A percentile compares a stretch with the other conserved stretches of the same genome.
These are phyloP conservation scores for Verticillium nonalfalfae DNA, from an alignment of 2,329 filamentous ascomycete species.

Conservation along the genomic window DNA sequence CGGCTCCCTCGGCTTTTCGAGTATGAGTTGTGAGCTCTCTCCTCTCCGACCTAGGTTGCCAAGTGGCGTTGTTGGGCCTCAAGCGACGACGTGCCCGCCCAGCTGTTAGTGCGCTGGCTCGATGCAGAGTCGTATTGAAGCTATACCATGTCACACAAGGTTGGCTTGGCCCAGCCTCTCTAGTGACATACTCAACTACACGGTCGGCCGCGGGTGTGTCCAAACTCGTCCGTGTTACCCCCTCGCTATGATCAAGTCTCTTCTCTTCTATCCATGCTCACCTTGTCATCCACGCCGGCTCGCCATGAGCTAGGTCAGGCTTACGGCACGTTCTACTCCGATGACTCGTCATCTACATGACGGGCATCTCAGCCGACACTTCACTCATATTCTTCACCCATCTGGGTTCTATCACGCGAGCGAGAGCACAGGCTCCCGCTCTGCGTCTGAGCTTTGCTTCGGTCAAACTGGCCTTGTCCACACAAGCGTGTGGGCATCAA, in stretches of 20 bases:
- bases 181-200: background rate
- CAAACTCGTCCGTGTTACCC: background rate
- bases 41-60: slow-evolving; percentile 4
- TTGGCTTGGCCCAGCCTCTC: background rate
- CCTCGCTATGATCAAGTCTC: background rate
- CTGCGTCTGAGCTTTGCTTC: background rate
- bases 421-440: background rate
- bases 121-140: background rate
- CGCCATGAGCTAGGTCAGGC: background rate
- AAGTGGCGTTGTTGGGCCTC: background rate
- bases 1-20: background rate
- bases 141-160: background rate
- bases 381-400: background rate
- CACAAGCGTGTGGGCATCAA: background rate
- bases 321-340: background rate
- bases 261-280: background rate
- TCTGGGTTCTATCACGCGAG: background rate
- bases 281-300: background rate
- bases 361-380: background rate
- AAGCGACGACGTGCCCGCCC: background rate
- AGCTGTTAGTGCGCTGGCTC: background rate
- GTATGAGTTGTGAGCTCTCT: background rate
- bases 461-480: background rate
- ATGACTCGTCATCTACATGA: background rate
- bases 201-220: background rate